These are phyloP conservation scores for Phialophora chinensis DNA, from an alignment of 2,329 filamentous ascomycete genomes.

Conservation along the genomic window DNA sequence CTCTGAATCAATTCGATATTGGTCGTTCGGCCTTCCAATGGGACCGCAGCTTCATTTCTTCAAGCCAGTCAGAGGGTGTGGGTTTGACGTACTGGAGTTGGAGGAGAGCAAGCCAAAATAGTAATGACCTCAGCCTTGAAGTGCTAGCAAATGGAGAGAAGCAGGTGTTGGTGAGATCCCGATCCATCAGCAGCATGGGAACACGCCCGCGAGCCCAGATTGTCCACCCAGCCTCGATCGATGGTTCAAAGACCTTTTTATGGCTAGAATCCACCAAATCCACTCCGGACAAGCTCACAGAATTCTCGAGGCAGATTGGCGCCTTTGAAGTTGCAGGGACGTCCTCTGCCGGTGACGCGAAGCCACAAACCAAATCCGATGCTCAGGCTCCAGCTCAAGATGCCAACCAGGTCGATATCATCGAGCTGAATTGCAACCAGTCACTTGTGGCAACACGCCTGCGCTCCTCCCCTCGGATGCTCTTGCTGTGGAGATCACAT, in stretches of 20 bases:
- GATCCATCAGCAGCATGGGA: slow-evolving; percentile 24
- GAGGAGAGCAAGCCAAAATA: slow-evolving; percentile 8
- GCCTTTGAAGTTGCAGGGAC: slow-evolving; percentile 24
- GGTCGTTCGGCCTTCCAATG: slow-evolving; percentile 14
- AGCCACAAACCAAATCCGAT: slow-evolving; percentile 7
- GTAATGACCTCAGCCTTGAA: slow-evolving; percentile 23
- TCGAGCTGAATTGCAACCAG: slow-evolving; percentile 30
- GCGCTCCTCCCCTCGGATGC: slow-evolving; percentile 21
- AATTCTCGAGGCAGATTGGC: slow-evolving; percentile 28
- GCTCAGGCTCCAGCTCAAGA: slow-evolving; percentile 2
- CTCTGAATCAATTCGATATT: slow-evolving; percentile 36
- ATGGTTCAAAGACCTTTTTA: slow-evolving; percentile 30
- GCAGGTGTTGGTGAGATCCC: slow-evolving; percentile 31
- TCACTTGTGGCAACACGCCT: slow-evolving; percentile 31
- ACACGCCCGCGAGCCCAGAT: slow-evolving; percentile 15
- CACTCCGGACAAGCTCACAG: not conserved
- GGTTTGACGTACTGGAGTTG: slow-evolving; percentile 29
- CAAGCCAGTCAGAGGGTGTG: slow-evolving; percentile 22
- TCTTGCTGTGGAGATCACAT: slow-evolving; percentile 33
- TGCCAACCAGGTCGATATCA: slow-evolving; percentile 17
- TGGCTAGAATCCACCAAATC: slow-evolving; percentile 33
- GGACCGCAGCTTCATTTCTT: not conserved
- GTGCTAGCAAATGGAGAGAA: slow-evolving; percentile 29
- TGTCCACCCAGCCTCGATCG: slow-evolving; percentile 30
- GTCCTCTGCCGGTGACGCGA: slow-evolving; percentile 1